Evolutionary conservation across 768 basidiomycete genomes (phyloP), one percentile per base, ranked within the genome.

Genomic region (Hypsizygus marmoreus): DNA sequence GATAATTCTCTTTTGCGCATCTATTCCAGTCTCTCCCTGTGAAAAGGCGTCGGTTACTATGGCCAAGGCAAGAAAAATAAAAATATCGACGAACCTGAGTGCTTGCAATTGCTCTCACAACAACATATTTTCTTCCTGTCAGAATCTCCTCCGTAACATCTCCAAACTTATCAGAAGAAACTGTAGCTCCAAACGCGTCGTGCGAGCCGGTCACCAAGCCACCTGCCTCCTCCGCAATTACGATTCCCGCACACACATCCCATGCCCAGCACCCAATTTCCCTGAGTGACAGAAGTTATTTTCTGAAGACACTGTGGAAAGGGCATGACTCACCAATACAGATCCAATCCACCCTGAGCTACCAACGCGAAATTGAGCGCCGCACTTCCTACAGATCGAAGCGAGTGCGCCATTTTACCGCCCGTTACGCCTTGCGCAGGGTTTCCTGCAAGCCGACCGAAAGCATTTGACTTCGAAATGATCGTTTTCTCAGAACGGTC

Each of bases 211-310:
- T 85, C 23, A 90, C 82, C 9, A 85, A 69, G 11, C 86, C 81
- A 4, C 95, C 95, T 0, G 95, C 89, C 63, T 95, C 95, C 50
- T 90, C 79, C 0, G 90, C 87, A 49, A 98, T 95, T 55, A 95
- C 84, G 10, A 90, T 83, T 0, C 94, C 95, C 2, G 95, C 93
- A 55, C 86, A 91, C 32, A 95, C 87, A 64, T 95, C 90, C 93
- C 91, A 95, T 11, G 88, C 81, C 74, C 75, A 78, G 51, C 76
- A 79, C 17, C 92, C 92, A 50, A 94, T 86, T 64, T 92, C 89
- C 86, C 87, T 88, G 49, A 26, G 26, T 30, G 14, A 6, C 13
- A 30, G 24, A 14, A 13, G 36, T 14, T 4, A 6, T 16, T 8
- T 20, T 25, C 4, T 14, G 53, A 30, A 61, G 36, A 17, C n/a